Evolutionary conservation across 257 asterid species (phyloP), one percentile per base, ranked within the genome.

Genomic region (Forsythia suspensa): DNA sequence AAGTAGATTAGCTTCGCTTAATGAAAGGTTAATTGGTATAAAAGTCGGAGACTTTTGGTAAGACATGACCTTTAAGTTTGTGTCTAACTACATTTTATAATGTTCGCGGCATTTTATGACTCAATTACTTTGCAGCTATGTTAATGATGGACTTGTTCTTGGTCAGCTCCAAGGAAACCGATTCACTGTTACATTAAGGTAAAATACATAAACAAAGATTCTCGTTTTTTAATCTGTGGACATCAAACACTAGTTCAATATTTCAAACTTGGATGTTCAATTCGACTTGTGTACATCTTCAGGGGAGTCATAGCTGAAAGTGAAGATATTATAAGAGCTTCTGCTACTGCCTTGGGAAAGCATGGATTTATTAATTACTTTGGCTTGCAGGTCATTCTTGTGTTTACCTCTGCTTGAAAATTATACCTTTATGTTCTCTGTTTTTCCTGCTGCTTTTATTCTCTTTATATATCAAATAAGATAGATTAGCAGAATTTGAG

Each of bases 11-110:
- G 92, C 96, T 70, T 93, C 93, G 61, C 97, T 95, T 82, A 93
- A 95, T 81, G 85, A 86, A 86, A 95, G 77, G 82, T 86, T 95
- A 80, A 80, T 95, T 80, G 97, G 97, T 72, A 89, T 95, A 79
- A 95, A 89, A 91, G 92, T 95, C 43, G 99, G 99, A 82, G 88
- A 95, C 85, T 95, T 95, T 85, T 92, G 98, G 99, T 93, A 85
- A 89, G 96, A 73, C 79, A 75, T 68, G 66, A 11, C 68, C 76
- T 21, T 74, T 72, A 43, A 78, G 41, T 84, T 73, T 73, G 65
- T 84, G 48, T 69, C 75, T 44, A 61, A 72, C 75, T 84, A 57
- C 41, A 3, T 72, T 29, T 71, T 81, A 48, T 83, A 43, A 71
- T 70, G 29, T 66, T 65, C 16, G 29, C 79, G 73, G 78, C 59